Conservation (phyloP, 2,329 filamentous ascomycete species). For the Pseudocercospora pini-densiflorae region DNA sequence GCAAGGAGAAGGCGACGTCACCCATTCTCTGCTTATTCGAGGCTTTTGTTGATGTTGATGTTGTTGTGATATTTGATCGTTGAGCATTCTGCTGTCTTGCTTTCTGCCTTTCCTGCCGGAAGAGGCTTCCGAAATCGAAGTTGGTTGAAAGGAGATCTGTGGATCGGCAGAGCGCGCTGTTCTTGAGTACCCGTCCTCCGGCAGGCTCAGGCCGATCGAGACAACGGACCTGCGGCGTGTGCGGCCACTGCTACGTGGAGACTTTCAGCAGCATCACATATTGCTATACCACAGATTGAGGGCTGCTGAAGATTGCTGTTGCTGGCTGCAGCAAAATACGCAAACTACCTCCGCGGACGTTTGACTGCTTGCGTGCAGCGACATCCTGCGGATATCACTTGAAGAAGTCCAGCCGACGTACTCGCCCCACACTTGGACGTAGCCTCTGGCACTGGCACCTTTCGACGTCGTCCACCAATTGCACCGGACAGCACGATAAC, state of each 20-base stretch:
- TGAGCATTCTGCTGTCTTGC: neutral
- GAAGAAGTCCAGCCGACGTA: neutral
- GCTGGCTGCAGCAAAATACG: neutral
- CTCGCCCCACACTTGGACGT: neutral
- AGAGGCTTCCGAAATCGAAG: neutral
- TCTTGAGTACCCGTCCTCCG: neutral
- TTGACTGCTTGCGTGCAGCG: neutral
- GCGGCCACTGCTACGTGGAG: too few species aligned
- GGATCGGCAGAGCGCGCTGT: neutral
- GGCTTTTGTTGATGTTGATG: neutral
- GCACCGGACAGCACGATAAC: neutral
- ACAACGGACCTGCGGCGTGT: too few species aligned
- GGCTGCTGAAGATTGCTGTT: neutral
- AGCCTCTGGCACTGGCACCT: neutral
- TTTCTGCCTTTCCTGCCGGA: neutral
- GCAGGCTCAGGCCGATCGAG: neutral
- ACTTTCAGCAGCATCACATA: too few species aligned
- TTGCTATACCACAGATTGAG: too few species aligned
- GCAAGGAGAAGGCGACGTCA: conserved; percentile 1
- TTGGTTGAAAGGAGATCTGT: neutral
- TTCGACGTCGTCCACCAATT: neutral
- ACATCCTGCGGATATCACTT: neutral
- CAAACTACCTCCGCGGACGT: neutral
- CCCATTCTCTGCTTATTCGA: neutral
- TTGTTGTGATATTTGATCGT: neutral